Percentiles rank a stretch among this genome's conserved stretches.
phyloP scores from a whole-genome alignment of 331 rosid species.

The Cucumis variabilis region DNA sequence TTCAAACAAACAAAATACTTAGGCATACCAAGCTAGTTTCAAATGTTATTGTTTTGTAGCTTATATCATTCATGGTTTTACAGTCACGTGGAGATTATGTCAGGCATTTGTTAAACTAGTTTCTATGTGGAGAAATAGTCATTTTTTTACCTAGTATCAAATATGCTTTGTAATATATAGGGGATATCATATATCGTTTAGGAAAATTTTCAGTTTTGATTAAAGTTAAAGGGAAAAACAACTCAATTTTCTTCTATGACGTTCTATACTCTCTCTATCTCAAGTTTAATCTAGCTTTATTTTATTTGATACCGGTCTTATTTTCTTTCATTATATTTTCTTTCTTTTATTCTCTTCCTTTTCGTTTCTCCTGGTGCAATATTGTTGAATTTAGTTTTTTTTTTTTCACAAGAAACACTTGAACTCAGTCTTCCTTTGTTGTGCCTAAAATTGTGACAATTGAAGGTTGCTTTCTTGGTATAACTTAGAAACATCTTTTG shows the following conservation, averaged over 20 bases:
- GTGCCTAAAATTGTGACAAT: not conserved
- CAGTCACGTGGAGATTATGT: not conserved
- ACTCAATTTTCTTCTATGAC: no score
- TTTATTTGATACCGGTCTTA: slow-evolving; percentile 18
- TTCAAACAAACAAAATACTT: no score
- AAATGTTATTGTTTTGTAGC: not conserved
- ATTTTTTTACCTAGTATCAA: not conserved
- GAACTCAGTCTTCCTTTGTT: not conserved
- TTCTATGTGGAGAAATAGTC: not conserved
- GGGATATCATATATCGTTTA: not conserved
- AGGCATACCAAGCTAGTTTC: not conserved
- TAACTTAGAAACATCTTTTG: no score
- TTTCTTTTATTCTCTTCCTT: not conserved
- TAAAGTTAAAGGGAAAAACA: not conserved
- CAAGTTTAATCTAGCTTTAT: not conserved
- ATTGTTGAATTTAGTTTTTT: slow-evolving; percentile 13
- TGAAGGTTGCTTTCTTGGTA: not conserved
- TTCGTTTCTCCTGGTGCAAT: slow-evolving; percentile 13
- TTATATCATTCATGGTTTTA: slow-evolving; percentile 17
- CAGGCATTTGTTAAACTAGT: not conserved
- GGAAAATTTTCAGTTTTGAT: not conserved
- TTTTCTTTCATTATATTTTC: not conserved
- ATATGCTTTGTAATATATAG: not conserved
- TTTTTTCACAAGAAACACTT: not conserved
- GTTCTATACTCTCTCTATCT: not conserved